Base-by-base conservation (phyloP, 495 filamentous ascomycete species). In the Pseudevernia furfuracea region DNA sequence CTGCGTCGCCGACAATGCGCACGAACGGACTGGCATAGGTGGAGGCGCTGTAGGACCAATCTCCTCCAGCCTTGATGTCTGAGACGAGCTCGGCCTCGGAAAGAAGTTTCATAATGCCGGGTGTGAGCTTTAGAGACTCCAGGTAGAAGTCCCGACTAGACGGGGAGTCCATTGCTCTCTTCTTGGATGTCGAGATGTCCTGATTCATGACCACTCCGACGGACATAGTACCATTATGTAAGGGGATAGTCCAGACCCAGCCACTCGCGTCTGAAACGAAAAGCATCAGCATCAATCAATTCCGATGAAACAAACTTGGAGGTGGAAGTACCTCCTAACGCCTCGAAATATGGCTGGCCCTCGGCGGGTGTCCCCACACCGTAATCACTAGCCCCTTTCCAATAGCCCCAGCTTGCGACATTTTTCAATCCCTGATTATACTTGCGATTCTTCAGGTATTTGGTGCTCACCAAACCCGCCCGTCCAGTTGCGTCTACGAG, bases 1-100 rank as follows among this genome's bases (percentile, higher is more conserved):
- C 75, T 4, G 76, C 75, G 66, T 79, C 75, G 12, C 75, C 75
- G 10, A 68, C 72, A 39, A 77, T 66, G 36, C 75, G 74, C 4
- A 71, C 43, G 58, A 68, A 48, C 1, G 76, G 74, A 48, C 48
- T 63, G 21, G 74, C 74, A 70, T 78, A 79, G 25, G 58, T 52
- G 0, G 74, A 71, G 30, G 76, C 73, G 48, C 72, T 76, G 67
- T 79, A 79, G 0, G 76, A 79, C 69, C 70, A 79, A 64, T 78
- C 75, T 12, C 72, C 72, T 15, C 74, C 76, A 19, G 69, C 71
- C 58, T 76, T 75, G 63, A 79, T 58, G 1, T 75, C 74, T 0
- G 74, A 71, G 14, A 70, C 68, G 1, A 77, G 66, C 46, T 73
- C 59, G 10, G 38, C 38, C 4, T 37, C 36, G 36, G 36, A 4